phyloP scores from a whole-genome alignment of 768 basidiomycete genomes.

The Rhizopogon vesiculosus region DNA sequence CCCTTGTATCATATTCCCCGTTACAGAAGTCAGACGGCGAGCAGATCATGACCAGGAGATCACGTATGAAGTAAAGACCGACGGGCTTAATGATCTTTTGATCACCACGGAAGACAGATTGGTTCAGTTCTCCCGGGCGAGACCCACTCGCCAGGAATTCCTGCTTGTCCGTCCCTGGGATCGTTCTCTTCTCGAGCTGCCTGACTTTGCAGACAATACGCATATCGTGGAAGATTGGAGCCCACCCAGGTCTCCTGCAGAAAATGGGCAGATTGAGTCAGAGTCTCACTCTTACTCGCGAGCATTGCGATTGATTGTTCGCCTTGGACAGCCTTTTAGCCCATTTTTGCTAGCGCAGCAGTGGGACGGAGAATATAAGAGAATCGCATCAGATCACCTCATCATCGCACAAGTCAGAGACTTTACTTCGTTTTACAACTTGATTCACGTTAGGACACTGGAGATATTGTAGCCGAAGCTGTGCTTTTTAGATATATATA shows the following conservation, averaged over 20 bases:
- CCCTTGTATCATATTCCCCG: conserved; percentile 5
- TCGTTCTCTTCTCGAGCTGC: background rate
- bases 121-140: background rate
- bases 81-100: background rate
- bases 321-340: background rate
- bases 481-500: too few relatives aligned
- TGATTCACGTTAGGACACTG: background rate
- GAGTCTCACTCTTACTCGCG: background rate
- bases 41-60: background rate
- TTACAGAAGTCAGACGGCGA: background rate
- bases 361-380: conserved; percentile 23
- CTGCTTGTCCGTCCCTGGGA: conserved; percentile 11
- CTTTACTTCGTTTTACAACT: background rate
- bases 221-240: background rate
- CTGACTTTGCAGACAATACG: background rate
- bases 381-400: background rate
- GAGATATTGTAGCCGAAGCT: background rate
- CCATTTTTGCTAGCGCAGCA: conserved; percentile 13
- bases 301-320: conserved; percentile 2
- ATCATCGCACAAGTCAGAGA: conserved; percentile 19
- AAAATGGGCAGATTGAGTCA: background rate
- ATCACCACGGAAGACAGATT: background rate
- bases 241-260: background rate
- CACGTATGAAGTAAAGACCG: background rate
- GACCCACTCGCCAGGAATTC: background rate